Evolutionary conservation across 2,329 filamentous ascomycete species (phyloP).

Genomic region (Septoria petroselini): DNA sequence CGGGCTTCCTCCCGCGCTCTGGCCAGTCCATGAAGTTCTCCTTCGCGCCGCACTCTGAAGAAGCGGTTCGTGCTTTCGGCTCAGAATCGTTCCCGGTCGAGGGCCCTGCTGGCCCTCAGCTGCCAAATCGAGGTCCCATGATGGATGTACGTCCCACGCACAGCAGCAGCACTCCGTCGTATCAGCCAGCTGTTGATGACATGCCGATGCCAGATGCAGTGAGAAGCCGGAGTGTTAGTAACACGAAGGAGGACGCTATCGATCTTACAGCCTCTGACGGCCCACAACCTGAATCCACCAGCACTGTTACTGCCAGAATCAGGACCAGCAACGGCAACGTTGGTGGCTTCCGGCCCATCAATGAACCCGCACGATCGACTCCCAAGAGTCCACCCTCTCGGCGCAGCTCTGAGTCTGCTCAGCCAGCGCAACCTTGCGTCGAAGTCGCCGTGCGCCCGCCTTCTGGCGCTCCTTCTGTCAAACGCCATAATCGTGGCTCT

Average conservation of each 20-base stretch:
- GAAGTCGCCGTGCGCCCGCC: too few species aligned
- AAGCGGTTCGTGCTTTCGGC: constrained; percentile 27
- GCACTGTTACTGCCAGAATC: background rate
- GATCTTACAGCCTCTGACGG: constrained; percentile 18
- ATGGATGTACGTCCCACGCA: constrained; percentile 13
- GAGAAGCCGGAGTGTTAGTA: constrained; percentile 10
- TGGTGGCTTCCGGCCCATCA: too few species aligned
- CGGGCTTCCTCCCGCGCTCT: constrained; percentile 27
- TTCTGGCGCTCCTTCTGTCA: background rate
- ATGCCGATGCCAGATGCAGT: constrained; percentile 8
- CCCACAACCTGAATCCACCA: constrained; percentile 5
- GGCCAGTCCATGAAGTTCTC: constrained; percentile 35
- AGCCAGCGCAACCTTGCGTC: too few species aligned
- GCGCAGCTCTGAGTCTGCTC: too few species aligned
- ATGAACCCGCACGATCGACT: too few species aligned
- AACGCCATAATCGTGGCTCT: constrained; percentile 2
- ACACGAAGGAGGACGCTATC: constrained; percentile 16
- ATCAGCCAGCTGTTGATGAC: background rate
- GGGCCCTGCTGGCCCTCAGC: constrained; percentile 8
- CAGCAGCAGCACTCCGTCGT: background rate
- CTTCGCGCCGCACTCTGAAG: constrained; percentile 28
- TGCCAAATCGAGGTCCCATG: constrained; percentile 27
- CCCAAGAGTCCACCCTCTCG: too few species aligned
- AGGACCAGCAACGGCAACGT: too few species aligned
- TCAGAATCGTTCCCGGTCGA: constrained; percentile 25